Evolutionary conservation across 164 flowering plant species (phyloP).

Genomic region (Nelumbo lutea): DNA sequence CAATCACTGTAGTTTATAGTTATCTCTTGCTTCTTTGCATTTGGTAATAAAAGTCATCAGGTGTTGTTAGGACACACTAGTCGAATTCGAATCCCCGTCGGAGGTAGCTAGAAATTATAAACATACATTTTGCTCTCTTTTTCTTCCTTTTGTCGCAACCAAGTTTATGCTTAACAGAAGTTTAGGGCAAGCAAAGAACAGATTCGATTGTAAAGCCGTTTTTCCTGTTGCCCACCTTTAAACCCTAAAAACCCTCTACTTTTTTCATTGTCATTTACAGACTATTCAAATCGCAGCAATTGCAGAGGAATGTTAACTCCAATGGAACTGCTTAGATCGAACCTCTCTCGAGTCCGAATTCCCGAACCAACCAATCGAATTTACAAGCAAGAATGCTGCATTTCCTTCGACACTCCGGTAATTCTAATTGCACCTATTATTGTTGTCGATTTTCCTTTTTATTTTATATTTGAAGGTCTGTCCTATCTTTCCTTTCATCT

Average conservation of each 20-base stretch:
- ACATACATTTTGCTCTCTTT: not conserved
- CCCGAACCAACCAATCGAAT: conserved; percentile 97
- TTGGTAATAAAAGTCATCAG: no score
- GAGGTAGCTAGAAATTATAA: no score
- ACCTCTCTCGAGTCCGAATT: conserved; percentile 77
- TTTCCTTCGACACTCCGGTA: conserved; percentile 91
- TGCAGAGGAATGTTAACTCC: conserved; percentile 19
- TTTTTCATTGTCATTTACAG: conserved; percentile 6
- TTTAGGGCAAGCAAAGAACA: not conserved
- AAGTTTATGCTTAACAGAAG: not conserved
- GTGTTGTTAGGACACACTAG: no score
- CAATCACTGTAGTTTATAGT: no score
- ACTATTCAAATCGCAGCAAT: not conserved
- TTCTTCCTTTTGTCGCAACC: not conserved
- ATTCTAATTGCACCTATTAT: not conserved
- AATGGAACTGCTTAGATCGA: conserved; percentile 83
- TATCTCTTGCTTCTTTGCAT: no score
- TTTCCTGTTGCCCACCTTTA: not conserved
- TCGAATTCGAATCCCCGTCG: no score
- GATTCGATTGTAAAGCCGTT: not conserved
- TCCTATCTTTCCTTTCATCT: not conserved
- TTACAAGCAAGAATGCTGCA: conserved; percentile 94
- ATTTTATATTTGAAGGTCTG: not conserved
- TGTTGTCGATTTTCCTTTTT: not conserved
- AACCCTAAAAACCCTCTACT: not conserved